Evolutionary conservation across 495 filamentous ascomycete species (phyloP), one percentile per base, ranked within the genome.

Genomic region (Parmelia sp.): DNA sequence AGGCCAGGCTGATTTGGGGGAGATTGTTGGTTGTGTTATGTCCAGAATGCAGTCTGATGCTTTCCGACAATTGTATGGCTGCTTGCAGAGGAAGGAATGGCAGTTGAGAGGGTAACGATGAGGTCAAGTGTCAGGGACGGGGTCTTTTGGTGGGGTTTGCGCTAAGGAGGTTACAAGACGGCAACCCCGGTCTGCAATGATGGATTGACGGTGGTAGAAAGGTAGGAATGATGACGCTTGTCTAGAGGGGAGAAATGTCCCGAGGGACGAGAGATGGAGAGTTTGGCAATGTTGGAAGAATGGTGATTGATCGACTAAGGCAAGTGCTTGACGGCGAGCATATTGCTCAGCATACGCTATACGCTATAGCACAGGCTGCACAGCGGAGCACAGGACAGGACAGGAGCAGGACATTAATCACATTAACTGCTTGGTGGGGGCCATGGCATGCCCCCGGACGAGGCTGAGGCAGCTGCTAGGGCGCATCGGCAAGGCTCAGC

Each of bases 401-500:
- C n/a, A n/a, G n/a, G n/a, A n/a, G n/a, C n/a, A n/a, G n/a, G n/a
- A n/a, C n/a, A n/a, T n/a, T n/a, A n/a, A n/a, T n/a, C n/a, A n/a
- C n/a, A n/a, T n/a, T n/a, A n/a, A n/a, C n/a, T n/a, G n/a, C n/a
- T n/a, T n/a, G n/a, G n/a, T n/a, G n/a, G n/a, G n/a, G n/a, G n/a
- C n/a, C n/a, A n/a, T n/a, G n/a, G 14, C 14, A 27, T 12, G 45
- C 23, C 8, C 21, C 21, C 42, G 27, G 31, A 53, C 49, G 25
- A 55, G 51, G 51, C 51, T 55, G 51, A 55, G 27, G 51, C 51
- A 21, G 27, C 51, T 55, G 29, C 51, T 55, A 33, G 29, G 51
- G 51, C 51, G 14, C 29, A 55, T 33, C 29, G 51, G 51, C 51
- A 55, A 55, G 51, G 51, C 51, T 55, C 51, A 55, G 51, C 51